phyloP scores from a whole-genome alignment of 2,329 filamentous ascomycete genomes.

The Paraphoma sp. region DNA sequence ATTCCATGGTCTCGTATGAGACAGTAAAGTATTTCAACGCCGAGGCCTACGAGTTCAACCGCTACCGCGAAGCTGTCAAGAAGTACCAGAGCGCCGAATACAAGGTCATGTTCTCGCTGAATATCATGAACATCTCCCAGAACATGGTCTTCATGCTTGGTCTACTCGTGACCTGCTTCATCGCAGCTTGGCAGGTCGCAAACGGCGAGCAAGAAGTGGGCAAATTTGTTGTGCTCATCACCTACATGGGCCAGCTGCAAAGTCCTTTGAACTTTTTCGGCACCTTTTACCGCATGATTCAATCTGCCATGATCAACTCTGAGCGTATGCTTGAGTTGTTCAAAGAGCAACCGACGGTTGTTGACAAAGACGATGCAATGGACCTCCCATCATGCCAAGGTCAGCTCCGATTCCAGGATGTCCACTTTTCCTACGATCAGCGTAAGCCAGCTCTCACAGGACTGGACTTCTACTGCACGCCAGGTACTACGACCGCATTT shows the following conservation, averaged over 20 bases:
- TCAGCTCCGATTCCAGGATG: slow-evolving; percentile 84
- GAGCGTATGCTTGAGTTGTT: slow-evolving; percentile 95
- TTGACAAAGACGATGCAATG: slow-evolving; percentile 73
- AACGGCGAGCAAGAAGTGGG: slow-evolving; percentile 67
- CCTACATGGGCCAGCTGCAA: slow-evolving; percentile 77
- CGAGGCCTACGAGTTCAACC: slow-evolving; percentile 63
- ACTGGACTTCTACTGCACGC: slow-evolving; percentile 82
- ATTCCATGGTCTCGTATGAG: slow-evolving; percentile 98
- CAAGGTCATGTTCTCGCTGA: slow-evolving; percentile 62
- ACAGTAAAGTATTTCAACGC: slow-evolving; percentile 72
- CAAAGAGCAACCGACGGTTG: slow-evolving; percentile 91
- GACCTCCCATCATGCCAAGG: slow-evolving; percentile 74
- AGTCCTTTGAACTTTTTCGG: slow-evolving; percentile 79
- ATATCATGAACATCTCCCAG: slow-evolving; percentile 67
- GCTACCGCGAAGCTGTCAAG: slow-evolving; percentile 63
- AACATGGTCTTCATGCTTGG: slow-evolving; percentile 69
- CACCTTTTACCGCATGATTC: slow-evolving; percentile 93
- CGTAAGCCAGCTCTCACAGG: slow-evolving; percentile 85
- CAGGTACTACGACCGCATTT: slow-evolving; percentile 92
- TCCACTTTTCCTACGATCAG: slow-evolving; percentile 88
- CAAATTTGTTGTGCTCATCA: slow-evolving; percentile 73
- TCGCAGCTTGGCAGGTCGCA: slow-evolving; percentile 73
- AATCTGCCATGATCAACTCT: slow-evolving; percentile 96
- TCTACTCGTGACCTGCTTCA: slow-evolving; percentile 71
- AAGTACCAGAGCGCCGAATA: slow-evolving; percentile 66